Evolutionary conservation across 768 basidiomycete species (phyloP), one percentile per base, ranked within the genome.

Genomic region (Pholiota conissans): DNA sequence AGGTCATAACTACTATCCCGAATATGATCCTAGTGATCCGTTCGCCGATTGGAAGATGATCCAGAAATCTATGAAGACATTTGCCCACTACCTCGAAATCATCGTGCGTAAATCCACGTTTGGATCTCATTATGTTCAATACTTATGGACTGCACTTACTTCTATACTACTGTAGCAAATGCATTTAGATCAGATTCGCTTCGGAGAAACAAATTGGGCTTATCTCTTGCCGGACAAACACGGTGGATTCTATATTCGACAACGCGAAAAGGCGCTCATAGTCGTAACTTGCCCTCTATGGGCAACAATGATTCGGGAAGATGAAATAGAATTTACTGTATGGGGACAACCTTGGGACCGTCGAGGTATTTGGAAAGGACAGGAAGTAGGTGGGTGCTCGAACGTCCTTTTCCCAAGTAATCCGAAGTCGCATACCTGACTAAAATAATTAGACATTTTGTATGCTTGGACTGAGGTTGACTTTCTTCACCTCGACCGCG

Each of bases 131-230:
- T 11, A 32, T n/a, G 13, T 11, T 14, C 2, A 10, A 42, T 20
- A 26, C 22, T 22, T 30, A 45, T 22, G 34, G n/a, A n/a, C n/a
- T n/a, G n/a, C n/a, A n/a, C n/a, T n/a, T n/a, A n/a, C n/a, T 32
- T 46, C 3, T 20, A 16, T 27, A 45, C 8, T 34, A n/a, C 27
- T 59, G 24, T 35, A 73, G 71, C 68, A 74, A 65, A 61, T 63
- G 7, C 61, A 72, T 4, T 58, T 74, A 3, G 58, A 65, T 22
- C 64, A 59, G 16, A 64, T 75, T 16, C 71, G 72, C 10, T 75
- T 77, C 48, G 70, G 68, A 3, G 63, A 62, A 55, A 67, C 67
- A 13, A 77, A 75, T 51, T 77, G 74, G 73, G 72, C 66, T 2
- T 76, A 75, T 58, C 63, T 74, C 2, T 51, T 71, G 6, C 50